Evolutionary conservation across 768 basidiomycete species (phyloP).

Genomic region (Tephrocybe rancida): DNA sequence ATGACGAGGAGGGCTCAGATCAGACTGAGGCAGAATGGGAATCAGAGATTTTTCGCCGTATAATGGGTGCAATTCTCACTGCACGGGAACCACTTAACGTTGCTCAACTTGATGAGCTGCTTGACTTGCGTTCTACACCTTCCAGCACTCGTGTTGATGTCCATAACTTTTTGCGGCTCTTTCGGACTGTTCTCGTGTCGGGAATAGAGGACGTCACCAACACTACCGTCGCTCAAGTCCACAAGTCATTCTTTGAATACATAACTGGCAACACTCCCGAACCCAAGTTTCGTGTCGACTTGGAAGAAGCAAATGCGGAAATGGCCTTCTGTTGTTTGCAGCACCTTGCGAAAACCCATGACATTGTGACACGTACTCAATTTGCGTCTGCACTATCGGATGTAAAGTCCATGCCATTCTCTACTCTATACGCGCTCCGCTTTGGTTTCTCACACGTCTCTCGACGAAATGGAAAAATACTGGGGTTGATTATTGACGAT

Average conservation of each 20-base stretch:
- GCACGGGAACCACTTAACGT: not conserved
- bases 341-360: not conserved
- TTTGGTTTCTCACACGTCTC: not conserved
- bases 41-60: not conserved
- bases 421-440: not conserved
- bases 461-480: no score
- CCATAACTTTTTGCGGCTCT: not conserved
- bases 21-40: not conserved
- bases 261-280: not conserved
- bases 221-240: not conserved
- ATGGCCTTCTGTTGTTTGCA: not conserved
- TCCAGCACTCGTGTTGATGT: not conserved
- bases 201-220: not conserved
- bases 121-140: not conserved
- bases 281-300: not conserved
- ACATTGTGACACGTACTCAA: not conserved
- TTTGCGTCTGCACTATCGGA: not conserved
- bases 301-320: not conserved
- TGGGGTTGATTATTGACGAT: not conserved
- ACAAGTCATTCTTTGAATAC: not conserved
- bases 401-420: not conserved
- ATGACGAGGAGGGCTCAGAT: not conserved
- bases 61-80: not conserved
- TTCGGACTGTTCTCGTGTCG: not conserved
- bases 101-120: not conserved